Evolutionary conservation across 2,329 filamentous ascomycete genomes (phyloP), one percentile per base, ranked within the genome.

Genomic region (Dothidotthia symphoricarpi): DNA sequence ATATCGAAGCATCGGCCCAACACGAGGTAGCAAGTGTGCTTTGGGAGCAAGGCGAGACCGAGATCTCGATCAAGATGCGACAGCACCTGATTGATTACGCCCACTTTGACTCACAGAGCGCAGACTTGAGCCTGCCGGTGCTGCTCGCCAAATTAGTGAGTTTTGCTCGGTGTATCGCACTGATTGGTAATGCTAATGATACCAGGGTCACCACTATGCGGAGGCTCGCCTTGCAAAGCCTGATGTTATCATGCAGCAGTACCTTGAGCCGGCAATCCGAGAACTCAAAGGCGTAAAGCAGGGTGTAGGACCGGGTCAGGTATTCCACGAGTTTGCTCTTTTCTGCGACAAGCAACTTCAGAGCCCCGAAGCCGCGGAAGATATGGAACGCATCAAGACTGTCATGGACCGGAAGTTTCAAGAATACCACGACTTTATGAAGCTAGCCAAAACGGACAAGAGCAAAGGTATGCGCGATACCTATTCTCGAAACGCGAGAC

Each of bases 341-440:
- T 98, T 98, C 63, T 98, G 94, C 57, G 91, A 98, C 62, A 83
- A 89, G 57, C 93, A 98, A 63, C 74, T 98, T 8, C 86, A 95
- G 55, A 91, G 91, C 57, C 79, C 85, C 1, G 88, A 95, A 53
- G 82, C 84, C 24, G 71, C 90, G 1, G 88, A 95, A 63, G 93
- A 98, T 55, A 80, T 95, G 43, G 80, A 81, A 19, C 83, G 93
- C 30, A 77, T 96, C 28, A 80, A 86, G 58, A 88, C 82, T 52
- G 74, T 97, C 22, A 85, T 83, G 51, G 78, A 89, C 57, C 83
- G 83, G 44, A 95, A 95, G 64, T 78, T 81, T 49, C 82, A 86
- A 41, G 91, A 98, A 62, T 82, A 95, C 0, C 68, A 76, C 12
- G 85, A 88, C 43, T 78, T 94, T 9, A 80, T 85, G 43, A 76